These are phyloP conservation scores for Pythium grandisporangium DNA, from an alignment of 352 stramenopile genomes.

Conservation along the genomic window DNA sequence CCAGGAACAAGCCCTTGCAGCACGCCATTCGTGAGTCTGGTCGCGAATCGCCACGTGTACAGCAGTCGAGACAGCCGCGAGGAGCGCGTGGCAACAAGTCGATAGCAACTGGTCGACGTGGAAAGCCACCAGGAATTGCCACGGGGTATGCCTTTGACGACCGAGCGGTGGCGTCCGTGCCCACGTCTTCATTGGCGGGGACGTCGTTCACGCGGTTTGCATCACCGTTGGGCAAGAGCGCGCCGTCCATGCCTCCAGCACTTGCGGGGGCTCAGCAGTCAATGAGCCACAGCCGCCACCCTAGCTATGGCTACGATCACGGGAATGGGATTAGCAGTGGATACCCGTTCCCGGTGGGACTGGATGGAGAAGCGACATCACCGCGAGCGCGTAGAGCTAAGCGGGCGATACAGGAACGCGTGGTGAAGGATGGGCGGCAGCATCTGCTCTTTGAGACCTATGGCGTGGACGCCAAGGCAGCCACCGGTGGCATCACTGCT, in stretches of 20 bases:
- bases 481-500: slow-evolving; percentile 1
- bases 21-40: slow-evolving; percentile 6
- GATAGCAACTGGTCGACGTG: slow-evolving; percentile 10
- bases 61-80: too few relatives aligned
- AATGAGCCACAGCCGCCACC: slow-evolving; percentile 4
- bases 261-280: not conserved
- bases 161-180: slow-evolving; percentile 12
- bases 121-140: too few relatives aligned
- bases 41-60: too few relatives aligned
- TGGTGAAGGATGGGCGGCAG: slow-evolving; percentile 42
- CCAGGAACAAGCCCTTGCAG: slow-evolving; percentile 28
- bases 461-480: slow-evolving; percentile 22
- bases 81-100: not conserved
- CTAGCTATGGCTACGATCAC: slow-evolving; percentile 30
- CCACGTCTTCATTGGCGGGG: slow-evolving; percentile 1
- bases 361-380: slow-evolving; percentile 17
- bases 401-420: slow-evolving; percentile 11
- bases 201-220: slow-evolving; percentile 11
- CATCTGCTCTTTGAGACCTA: slow-evolving; percentile 61
- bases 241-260: slow-evolving; percentile 1
- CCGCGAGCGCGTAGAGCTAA: too few relatives aligned
- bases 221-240: too few relatives aligned
- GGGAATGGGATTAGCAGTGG: slow-evolving; percentile 34
- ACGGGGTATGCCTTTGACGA: slow-evolving; percentile 10
- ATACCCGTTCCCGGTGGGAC: slow-evolving; percentile 30